These are phyloP conservation scores for Petasospora rhodanensis DNA, from an alignment of 1,139 yeast species.

Conservation along the genomic window DNA sequence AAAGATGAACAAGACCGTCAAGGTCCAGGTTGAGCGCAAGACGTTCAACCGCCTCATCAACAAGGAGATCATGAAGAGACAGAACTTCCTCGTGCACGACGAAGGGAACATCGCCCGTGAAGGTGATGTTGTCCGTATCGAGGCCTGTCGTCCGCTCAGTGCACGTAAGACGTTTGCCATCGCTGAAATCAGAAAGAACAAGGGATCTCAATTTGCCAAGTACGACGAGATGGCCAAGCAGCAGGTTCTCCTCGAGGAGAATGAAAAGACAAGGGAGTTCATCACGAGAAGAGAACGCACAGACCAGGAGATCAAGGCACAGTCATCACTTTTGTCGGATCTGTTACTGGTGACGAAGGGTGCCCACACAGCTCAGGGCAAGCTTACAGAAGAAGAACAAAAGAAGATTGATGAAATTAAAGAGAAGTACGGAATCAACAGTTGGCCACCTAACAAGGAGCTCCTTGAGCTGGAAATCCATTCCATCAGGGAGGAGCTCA, in stretches of 20 bases:
- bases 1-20: conserved; percentile 91
- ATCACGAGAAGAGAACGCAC: conserved; percentile 41
- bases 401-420: conserved; percentile 45
- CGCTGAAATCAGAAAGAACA: conserved; percentile 83
- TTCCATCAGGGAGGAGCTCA: conserved; percentile 31
- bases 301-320: conserved; percentile 34
- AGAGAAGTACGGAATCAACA: conserved; percentile 47
- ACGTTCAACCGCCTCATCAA: conserved; percentile 66
- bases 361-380: conserved; percentile 33
- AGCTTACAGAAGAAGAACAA: conserved; percentile 30
- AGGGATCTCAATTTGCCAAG: conserved; percentile 86
- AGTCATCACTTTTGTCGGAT: conserved; percentile 40
- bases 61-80: conserved; percentile 72
- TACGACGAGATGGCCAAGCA: conserved; percentile 71
- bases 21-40: conserved; percentile 79
- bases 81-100: conserved; percentile 89
- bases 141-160: conserved; percentile 81
- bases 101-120: conserved; percentile 89
- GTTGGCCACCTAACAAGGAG: conserved; percentile 53
- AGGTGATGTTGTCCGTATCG: conserved; percentile 93
- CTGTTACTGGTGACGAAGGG: conserved; percentile 43
- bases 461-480: conserved; percentile 37
- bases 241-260: conserved; percentile 60
- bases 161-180: conserved; percentile 86
- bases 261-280: conserved; percentile 45